Percentiles rank a stretch among this genome's conserved stretches.
Evolutionary conservation across 2,329 filamentous ascomycete genomes (phyloP).

Genomic region (Thelonectria olida): DNA sequence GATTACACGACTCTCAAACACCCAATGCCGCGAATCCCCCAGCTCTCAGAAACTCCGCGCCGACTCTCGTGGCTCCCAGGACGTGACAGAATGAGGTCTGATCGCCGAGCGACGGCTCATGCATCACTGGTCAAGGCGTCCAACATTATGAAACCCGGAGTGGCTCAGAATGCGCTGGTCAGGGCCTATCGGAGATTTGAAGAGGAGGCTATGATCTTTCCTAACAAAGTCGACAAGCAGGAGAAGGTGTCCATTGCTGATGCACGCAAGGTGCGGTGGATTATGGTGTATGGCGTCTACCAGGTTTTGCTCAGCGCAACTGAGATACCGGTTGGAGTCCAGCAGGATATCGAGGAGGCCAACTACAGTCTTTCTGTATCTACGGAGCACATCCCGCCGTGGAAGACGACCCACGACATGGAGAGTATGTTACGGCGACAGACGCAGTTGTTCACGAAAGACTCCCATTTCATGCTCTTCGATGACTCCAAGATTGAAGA

Average conservation of each 20-base stretch:
- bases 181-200: constrained; percentile 77
- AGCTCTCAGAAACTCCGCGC: constrained; percentile 43
- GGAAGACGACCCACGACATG: constrained; percentile 48
- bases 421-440: constrained; percentile 42
- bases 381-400: constrained; percentile 55
- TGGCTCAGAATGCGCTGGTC: constrained; percentile 66
- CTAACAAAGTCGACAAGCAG: constrained; percentile 62
- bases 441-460: constrained; percentile 36
- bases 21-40: constrained; percentile 74
- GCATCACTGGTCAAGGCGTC: constrained; percentile 62
- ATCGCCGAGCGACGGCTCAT: constrained; percentile 59
- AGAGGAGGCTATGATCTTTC: constrained; percentile 60
- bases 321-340: constrained; percentile 67
- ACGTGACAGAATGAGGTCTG: constrained; percentile 54
- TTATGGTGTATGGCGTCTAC: constrained; percentile 76
- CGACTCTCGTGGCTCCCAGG: constrained; percentile 54
- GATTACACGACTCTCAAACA: constrained; percentile 68
- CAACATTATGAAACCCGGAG: constrained; percentile 51
- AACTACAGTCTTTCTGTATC: constrained; percentile 65
- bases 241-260: constrained; percentile 67
- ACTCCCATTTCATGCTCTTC: constrained; percentile 18
- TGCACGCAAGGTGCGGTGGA: constrained; percentile 81
- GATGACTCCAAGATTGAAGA: constrained; percentile 18
- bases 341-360: constrained; percentile 60
- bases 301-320: constrained; percentile 77